Evolutionary conservation across 441 rosid species (phyloP), one percentile per base, ranked within the genome.

Genomic region (Jatropha multifida): DNA sequence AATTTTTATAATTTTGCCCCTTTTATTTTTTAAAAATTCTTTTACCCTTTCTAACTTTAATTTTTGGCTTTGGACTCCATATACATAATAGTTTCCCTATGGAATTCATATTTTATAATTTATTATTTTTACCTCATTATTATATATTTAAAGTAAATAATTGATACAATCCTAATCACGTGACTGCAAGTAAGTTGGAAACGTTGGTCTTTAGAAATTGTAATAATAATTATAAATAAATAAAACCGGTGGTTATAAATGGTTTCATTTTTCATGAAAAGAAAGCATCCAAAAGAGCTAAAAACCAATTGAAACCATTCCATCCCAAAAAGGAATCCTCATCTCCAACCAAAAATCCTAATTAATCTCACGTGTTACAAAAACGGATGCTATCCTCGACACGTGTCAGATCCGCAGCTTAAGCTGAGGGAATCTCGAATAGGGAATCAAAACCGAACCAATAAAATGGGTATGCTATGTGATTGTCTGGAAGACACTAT

Each of bases 371-470:
- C 69, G 20, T 41, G 65, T 41, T 17, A 15, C 20, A 72, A 64
- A 56, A 60, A 62, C 2, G 8, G 40, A 65, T 49, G 59, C 46
- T 12, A 11, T 27, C 37, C 12, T 8, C 7, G 71, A 49, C 78
- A 82, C 81, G 83, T 80, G 86, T 81, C 82, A 37, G 42, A 37
- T 61, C 27, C 54, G 52, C 10, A 52, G 55, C 37, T 17, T 56
- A 8, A 18, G 11, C 20, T n/a, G 69, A 60, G 64, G 60, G 70
- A 71, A 80, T 74, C 67, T 74, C 13, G 75, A 51, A 42, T 65
- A 72, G 68, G 59, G 63, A 55, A 69, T 69, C 63, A 10, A n/a
- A 40, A n/a, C 65, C 65, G n/a, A 51, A 15, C 6, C 42, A 51
- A 26, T 49, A 52, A 12, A 9, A 6, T 15, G 6, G 15, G 5